Conservation (phyloP, 2,329 filamentous ascomycete genomes). For the Clarireedia paspali region DNA sequence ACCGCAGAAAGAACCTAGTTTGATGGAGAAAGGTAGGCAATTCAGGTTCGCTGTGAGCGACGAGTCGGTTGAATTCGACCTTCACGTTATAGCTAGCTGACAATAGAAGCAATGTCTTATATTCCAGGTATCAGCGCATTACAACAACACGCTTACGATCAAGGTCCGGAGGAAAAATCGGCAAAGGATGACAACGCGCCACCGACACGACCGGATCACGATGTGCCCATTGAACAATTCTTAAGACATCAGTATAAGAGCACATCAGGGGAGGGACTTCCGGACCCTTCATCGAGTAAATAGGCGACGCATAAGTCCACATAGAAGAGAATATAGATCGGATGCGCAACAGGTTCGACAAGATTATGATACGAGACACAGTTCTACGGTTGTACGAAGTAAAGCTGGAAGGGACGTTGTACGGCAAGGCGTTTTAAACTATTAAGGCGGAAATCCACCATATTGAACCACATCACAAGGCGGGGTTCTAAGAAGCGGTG, state of each 20-base stretch:
- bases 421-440: not conserved
- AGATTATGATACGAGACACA: no score
- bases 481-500: not conserved
- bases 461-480: not conserved
- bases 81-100: slow-evolving; percentile 9
- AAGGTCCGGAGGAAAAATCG: slow-evolving; percentile 8
- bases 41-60: not conserved
- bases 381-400: not conserved
- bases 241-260: slow-evolving; percentile 25
- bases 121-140: slow-evolving; percentile 17
- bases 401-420: not conserved
- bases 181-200: slow-evolving; percentile 9
- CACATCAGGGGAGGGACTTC: slow-evolving; percentile 17
- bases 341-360: no score
- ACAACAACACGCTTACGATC: slow-evolving; percentile 11
- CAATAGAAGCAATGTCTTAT: slow-evolving; percentile 15
- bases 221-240: slow-evolving; percentile 28
- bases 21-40: slow-evolving; percentile 19
- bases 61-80: not conserved
- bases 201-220: slow-evolving; percentile 22
- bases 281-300: slow-evolving; percentile 4
- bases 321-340: not conserved
- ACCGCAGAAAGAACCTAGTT: slow-evolving; percentile 9
- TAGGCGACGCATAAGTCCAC: not conserved
- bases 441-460: not conserved